phyloP scores from a whole-genome alignment of 495 filamentous ascomycete species.

The Pyrenula aspistea region DNA sequence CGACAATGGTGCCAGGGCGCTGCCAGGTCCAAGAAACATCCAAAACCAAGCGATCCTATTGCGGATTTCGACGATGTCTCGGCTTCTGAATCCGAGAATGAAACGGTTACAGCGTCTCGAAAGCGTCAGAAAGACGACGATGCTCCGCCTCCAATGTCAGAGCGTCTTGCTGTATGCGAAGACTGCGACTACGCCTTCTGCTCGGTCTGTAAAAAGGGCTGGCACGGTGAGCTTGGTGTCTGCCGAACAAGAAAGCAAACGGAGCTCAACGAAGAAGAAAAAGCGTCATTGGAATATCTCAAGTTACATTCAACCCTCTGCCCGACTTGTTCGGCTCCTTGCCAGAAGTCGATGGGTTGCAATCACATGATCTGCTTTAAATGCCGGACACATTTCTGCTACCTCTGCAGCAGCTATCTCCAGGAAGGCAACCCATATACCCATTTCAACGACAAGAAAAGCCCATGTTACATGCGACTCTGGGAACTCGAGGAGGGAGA shows the following conservation, averaged over 20 bases:
- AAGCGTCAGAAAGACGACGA: conserved; percentile 19
- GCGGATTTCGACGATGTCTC: conserved; percentile 36
- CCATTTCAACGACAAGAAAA: conserved; percentile 68
- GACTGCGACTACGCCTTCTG: conserved; percentile 92
- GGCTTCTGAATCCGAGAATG: conserved; percentile 20
- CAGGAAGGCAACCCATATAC: conserved; percentile 66
- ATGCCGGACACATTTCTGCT: conserved; percentile 89
- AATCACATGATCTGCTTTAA: conserved; percentile 96
- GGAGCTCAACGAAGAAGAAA: conserved; percentile 69
- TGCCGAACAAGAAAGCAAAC: conserved; percentile 45
- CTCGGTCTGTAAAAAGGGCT: conserved; percentile 55
- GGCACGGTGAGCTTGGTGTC: conserved; percentile 76
- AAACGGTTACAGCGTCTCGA: neutral
- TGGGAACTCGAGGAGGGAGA: conserved; percentile 87
- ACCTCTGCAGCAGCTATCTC: conserved; percentile 86
- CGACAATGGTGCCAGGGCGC: conserved; percentile 88
- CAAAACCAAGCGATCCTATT: conserved; percentile 45
- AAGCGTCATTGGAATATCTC: conserved; percentile 73
- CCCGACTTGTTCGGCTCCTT: conserved; percentile 77
- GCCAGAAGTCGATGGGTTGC: conserved; percentile 86
- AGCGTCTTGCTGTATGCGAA: conserved; percentile 72
- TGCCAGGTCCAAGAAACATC: conserved; percentile 69
- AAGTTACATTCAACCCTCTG: conserved; percentile 70
- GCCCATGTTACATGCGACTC: conserved; percentile 65
- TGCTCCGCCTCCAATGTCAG: conserved; percentile 29